Evolutionary conservation across 169 alveolate genomes (phyloP).

Genomic region (Amoebophrya sp.): DNA sequence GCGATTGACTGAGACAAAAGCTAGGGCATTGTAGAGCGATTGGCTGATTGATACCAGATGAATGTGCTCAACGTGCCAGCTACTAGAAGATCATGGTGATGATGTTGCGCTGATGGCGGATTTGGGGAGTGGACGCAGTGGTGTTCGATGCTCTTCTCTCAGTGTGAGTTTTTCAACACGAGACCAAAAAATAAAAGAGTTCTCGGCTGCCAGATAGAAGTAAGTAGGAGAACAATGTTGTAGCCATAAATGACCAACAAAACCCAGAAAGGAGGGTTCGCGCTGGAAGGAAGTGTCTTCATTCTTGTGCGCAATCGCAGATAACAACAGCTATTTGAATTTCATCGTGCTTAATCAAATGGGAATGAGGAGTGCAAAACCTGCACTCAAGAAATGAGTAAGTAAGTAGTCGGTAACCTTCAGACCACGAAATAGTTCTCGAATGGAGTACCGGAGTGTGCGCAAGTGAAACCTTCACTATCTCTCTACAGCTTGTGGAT

Average conservation of each 20-base stretch:
- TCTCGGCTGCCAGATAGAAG: not conserved
- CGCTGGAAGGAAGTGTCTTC: not conserved
- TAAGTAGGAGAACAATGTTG: not conserved
- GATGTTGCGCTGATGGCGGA: too few species aligned
- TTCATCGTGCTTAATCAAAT: not conserved
- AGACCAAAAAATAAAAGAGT: not conserved
- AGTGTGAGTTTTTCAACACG: not conserved
- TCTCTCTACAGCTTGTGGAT: not conserved
- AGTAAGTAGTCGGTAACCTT: not conserved
- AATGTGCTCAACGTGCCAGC: too few species aligned
- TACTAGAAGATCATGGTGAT: too few species aligned
- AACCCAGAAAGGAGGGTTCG: not conserved
- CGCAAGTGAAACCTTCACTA: not conserved
- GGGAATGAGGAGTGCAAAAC: not conserved
- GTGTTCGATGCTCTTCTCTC: not conserved
- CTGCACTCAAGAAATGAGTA: not conserved
- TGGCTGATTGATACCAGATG: not conserved
- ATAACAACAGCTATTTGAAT: not conserved
- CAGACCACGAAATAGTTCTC: not conserved
- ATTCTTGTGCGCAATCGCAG: not conserved
- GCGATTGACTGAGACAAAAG: not conserved
- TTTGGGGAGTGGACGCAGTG: too few species aligned
- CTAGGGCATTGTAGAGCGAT: not conserved
- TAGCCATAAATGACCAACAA: not conserved
- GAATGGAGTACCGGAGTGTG: not conserved